Conservation (phyloP, 2,329 filamentous ascomycete genomes). For the Epichloe baconii region DNA sequence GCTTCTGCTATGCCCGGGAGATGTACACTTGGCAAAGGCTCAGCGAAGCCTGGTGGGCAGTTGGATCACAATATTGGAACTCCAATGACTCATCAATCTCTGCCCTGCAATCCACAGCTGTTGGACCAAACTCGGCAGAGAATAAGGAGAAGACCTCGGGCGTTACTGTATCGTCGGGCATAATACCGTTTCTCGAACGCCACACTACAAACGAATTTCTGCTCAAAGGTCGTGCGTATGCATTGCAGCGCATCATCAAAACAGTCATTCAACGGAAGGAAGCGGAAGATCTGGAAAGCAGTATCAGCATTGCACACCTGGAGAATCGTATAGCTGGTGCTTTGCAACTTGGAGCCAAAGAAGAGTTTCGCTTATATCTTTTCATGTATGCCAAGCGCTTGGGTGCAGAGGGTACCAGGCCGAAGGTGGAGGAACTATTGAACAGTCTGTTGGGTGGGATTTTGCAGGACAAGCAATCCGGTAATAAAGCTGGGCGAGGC, state of each 20-base stretch:
- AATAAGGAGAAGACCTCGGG: conserved; percentile 32
- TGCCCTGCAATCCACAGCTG: conserved; percentile 60
- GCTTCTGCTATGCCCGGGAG: conserved; percentile 72
- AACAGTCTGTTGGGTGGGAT: conserved; percentile 67
- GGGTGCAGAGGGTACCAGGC: conserved; percentile 72
- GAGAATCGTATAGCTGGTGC: conserved; percentile 91
- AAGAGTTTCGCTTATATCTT: conserved; percentile 91
- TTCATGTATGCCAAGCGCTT: conserved; percentile 96
- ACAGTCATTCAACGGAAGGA: conserved; percentile 76
- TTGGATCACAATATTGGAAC: conserved; percentile 98
- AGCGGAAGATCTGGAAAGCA: conserved; percentile 82
- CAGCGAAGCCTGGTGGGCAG: conserved; percentile 97
- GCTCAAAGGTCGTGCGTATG: conserved; percentile 82
- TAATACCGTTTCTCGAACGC: conserved; percentile 84
- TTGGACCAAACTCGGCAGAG: conserved; percentile 41
- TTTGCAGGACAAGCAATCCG: conserved; percentile 42
- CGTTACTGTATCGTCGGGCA: conserved; percentile 65
- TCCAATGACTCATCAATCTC: conserved; percentile 83
- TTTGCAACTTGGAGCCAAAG: conserved; percentile 67
- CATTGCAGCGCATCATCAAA: conserved; percentile 84
- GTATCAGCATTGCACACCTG: conserved; percentile 83
- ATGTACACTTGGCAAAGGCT: conserved; percentile 91
- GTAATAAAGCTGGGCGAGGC: conserved; percentile 33
- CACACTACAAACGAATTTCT: conserved; percentile 91
- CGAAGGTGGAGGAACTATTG: conserved; percentile 87